These are phyloP conservation scores for Candida schatavii DNA, from an alignment of 805 yeast genomes.

Conservation along the genomic window DNA sequence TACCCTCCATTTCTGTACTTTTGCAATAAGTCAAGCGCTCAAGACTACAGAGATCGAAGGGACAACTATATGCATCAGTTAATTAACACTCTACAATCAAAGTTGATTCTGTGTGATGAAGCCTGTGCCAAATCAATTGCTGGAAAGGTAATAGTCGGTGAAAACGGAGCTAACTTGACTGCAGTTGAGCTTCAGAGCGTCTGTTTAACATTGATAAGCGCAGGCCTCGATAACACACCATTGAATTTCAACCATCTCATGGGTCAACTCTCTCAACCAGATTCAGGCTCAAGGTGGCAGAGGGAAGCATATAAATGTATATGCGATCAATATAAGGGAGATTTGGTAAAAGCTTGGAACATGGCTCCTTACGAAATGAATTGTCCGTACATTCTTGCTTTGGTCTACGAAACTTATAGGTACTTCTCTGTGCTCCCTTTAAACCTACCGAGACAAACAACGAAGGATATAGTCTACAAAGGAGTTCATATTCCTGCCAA, in stretches of 20 bases:
- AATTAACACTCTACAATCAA: slow-evolving; percentile 6
- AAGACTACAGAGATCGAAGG: slow-evolving; percentile 36
- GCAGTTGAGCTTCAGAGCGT: slow-evolving; percentile 51
- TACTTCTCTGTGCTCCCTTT: slow-evolving; percentile 65
- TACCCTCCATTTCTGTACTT: slow-evolving; percentile 15
- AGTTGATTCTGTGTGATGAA: slow-evolving; percentile 21
- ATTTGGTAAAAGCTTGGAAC: slow-evolving; percentile 34
- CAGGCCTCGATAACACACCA: slow-evolving; percentile 74
- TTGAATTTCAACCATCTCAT: slow-evolving; percentile 58
- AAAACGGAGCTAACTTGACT: slow-evolving; percentile 8
- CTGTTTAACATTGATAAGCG: slow-evolving; percentile 74
- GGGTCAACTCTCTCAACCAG: slow-evolving; percentile 53
- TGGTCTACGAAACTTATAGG: slow-evolving; percentile 62
- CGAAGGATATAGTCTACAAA: slow-evolving; percentile 44
- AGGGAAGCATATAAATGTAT: slow-evolving; percentile 42
- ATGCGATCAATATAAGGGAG: slow-evolving; percentile 27
- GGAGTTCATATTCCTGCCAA: slow-evolving; percentile 48
- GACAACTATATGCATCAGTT: slow-evolving; percentile 47
- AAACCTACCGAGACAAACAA: slow-evolving; percentile 60
- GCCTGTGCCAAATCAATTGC: slow-evolving; percentile 30
- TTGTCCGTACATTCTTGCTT: slow-evolving; percentile 53
- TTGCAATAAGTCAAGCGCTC: slow-evolving; percentile 13
- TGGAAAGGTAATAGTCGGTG: slow-evolving; percentile 16
- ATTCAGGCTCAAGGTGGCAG: slow-evolving; percentile 38
- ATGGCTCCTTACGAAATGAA: slow-evolving; percentile 20